These are phyloP conservation scores for Calonectria pseudoreteaudii DNA, from an alignment of 2,329 filamentous ascomycete genomes.

Conservation along the genomic window DNA sequence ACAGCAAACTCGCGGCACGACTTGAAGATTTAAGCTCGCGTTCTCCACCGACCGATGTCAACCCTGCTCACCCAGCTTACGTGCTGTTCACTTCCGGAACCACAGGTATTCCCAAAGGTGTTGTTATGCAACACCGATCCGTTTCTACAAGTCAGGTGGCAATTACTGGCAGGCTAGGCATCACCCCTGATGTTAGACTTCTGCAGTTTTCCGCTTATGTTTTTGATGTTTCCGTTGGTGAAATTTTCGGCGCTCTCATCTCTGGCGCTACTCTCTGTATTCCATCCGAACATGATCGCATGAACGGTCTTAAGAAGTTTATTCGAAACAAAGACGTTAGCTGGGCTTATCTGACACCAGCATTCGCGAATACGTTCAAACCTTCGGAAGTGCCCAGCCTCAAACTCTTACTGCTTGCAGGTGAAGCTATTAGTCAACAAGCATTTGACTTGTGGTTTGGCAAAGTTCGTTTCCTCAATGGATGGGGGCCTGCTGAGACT, in stretches of 20 bases:
- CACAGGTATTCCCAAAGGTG: conserved; percentile 42
- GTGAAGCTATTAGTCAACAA: conserved; percentile 13
- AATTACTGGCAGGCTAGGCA: conserved; percentile 5
- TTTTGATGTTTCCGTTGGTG: conserved; percentile 15
- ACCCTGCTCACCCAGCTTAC: conserved; percentile 25
- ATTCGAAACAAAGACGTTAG: conserved; percentile 2
- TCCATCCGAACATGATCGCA: conserved; percentile 10
- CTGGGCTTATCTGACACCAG: conserved; percentile 12
- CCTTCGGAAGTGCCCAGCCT: conserved; percentile 9
- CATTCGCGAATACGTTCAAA: conserved; percentile 10
- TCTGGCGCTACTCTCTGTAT: conserved; percentile 27
- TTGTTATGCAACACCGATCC: conserved; percentile 33
- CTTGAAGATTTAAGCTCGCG: not conserved
- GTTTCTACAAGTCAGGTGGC: conserved; percentile 26
- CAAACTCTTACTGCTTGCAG: conserved; percentile 7
- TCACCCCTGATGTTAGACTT: conserved; percentile 13
- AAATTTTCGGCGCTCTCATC: conserved; percentile 18
- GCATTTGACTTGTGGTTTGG: conserved; percentile 13
- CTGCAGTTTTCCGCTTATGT: conserved; percentile 26
- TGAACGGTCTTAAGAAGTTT: conserved; percentile 12
- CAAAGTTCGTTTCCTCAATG: conserved; percentile 12
- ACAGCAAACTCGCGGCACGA: not conserved
- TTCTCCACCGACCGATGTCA: not conserved
- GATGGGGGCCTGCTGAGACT: conserved; percentile 4
- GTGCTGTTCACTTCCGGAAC: conserved; percentile 42